These are phyloP conservation scores for Acer negundo DNA, from an alignment of 345 rosid genomes.

Conservation along the genomic window DNA sequence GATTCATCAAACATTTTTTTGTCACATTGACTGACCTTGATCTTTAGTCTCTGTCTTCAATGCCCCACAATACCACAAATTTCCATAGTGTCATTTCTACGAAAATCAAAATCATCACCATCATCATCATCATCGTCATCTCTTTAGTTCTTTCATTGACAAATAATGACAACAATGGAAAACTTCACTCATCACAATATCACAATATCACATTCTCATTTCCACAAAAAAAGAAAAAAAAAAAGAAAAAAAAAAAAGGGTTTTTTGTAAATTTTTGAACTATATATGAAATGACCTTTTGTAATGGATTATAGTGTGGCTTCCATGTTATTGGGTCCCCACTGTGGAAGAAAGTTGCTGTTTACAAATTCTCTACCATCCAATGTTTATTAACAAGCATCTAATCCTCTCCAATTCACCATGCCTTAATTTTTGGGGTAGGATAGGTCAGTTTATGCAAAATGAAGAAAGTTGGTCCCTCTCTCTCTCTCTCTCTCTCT, in stretches of 20 bases:
- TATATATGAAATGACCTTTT: not conserved
- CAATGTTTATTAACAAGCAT: not conserved
- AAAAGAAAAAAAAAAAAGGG: not conserved
- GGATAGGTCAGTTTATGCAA: not conserved
- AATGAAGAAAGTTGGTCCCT: not conserved
- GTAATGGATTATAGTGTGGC: not conserved
- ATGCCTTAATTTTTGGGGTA: not conserved
- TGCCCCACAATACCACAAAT: not conserved
- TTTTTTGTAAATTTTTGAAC: not conserved
- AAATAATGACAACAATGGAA: not conserved
- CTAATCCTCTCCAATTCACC: not conserved
- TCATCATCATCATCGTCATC: not conserved
- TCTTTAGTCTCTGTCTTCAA: not conserved
- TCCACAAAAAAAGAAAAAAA: too few species aligned
- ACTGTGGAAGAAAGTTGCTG: not conserved
- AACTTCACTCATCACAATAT: not conserved
- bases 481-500: too few species aligned
- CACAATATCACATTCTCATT: not conserved
- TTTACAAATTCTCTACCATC: conserved; percentile 2
- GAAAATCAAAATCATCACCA: too few species aligned
- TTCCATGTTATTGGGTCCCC: conserved; percentile 10
- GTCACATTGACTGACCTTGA: not conserved
- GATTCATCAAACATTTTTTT: not conserved
- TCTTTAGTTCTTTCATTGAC: not conserved
- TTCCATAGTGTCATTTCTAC: not conserved